Evolutionary conservation across 1,284 basidiomycete species (phyloP).

Genomic region (Pseudozyma flocculosa): DNA sequence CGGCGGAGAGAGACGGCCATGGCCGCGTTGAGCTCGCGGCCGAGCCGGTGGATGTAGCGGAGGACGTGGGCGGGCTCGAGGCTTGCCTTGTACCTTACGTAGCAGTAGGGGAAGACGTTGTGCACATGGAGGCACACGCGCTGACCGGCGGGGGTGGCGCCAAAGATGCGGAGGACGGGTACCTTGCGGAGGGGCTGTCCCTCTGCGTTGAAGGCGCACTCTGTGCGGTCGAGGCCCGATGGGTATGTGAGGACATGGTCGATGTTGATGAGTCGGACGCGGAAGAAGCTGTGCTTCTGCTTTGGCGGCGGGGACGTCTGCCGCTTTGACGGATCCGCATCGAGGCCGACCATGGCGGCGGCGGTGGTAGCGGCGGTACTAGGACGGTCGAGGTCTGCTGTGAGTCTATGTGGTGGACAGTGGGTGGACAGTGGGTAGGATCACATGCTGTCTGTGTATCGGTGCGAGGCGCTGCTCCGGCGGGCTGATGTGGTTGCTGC

Average conservation of each 20-base stretch:
- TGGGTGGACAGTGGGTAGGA: too few species aligned
- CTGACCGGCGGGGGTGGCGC: slow-evolving; percentile 73
- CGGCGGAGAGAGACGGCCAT: slow-evolving; percentile 42
- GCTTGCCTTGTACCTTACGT: slow-evolving; percentile 60
- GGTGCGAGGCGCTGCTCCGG: too few species aligned
- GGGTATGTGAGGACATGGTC: slow-evolving; percentile 43
- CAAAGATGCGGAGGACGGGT: slow-evolving; percentile 84
- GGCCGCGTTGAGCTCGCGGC: slow-evolving; percentile 67
- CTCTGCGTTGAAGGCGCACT: slow-evolving; percentile 63
- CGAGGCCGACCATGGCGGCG: too few species aligned
- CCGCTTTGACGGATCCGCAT: too few species aligned
- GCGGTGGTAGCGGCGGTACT: too few species aligned
- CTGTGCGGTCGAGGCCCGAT: slow-evolving; percentile 32
- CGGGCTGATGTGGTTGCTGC: too few species aligned
- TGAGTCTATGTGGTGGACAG: too few species aligned
- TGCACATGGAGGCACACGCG: slow-evolving; percentile 87
- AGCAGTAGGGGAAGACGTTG: slow-evolving; percentile 66
- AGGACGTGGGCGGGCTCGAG: slow-evolving; percentile 64
- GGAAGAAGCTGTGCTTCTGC: slow-evolving; percentile 34
- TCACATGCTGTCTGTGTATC: too few species aligned
- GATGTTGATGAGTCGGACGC: slow-evolving; percentile 48
- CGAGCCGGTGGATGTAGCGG: slow-evolving; percentile 68
- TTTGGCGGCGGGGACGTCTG: neutral
- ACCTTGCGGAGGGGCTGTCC: slow-evolving; percentile 63
- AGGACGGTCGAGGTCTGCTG: too few species aligned